Evolutionary conservation across 139 green algal species (phyloP), one percentile per base, ranked within the genome.

Genomic region (Tetradesmus obliquus): DNA sequence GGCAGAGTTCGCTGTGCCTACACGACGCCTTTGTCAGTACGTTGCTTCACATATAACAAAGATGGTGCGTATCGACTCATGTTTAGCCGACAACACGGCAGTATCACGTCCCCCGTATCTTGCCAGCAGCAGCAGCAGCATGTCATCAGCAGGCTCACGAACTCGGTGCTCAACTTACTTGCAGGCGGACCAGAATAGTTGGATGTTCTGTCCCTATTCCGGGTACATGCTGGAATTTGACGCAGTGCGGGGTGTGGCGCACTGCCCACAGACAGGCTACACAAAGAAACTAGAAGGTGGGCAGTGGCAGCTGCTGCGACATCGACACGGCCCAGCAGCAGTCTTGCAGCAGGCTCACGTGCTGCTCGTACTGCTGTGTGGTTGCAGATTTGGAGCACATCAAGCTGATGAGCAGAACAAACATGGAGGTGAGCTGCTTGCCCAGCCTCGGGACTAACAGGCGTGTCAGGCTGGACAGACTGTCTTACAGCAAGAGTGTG

Each of bases 191-290:
- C 20, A 90, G 45, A 94, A 93, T 19, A 86, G 94, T 20, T 94
- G 93, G 93, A 94, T 94, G 92, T 96, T 96, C 91, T 95, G 93
- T 69, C 95, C 95, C 0, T 82, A 66, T 0, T 94, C 91, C 15
- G 95, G 95, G 0, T 94, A 95, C 32, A 54, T 96, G 55, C 66
- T 96, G 20, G 82, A 91, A 80, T 86, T 96, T 45, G 93, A 96
- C 82, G 79, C 92, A 1, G 89, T 79, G 17, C 90, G 82, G 5
- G 94, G 93, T 1, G 79, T 92, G 2, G 95, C 95, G 3, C 10
- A 87, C 10, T 96, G 95, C 90, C 62, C 89, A 0, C 82, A 92
- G n/a, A 95, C 93, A 1, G 94, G 94, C n/a, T 96, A 93, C 54
- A 89, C 83, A 17, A 87, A 87, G 12, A 84, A 72, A n/a, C 90